phyloP scores from a whole-genome alignment of 2,329 filamentous ascomycete genomes.

The Xylaria sp. region DNA sequence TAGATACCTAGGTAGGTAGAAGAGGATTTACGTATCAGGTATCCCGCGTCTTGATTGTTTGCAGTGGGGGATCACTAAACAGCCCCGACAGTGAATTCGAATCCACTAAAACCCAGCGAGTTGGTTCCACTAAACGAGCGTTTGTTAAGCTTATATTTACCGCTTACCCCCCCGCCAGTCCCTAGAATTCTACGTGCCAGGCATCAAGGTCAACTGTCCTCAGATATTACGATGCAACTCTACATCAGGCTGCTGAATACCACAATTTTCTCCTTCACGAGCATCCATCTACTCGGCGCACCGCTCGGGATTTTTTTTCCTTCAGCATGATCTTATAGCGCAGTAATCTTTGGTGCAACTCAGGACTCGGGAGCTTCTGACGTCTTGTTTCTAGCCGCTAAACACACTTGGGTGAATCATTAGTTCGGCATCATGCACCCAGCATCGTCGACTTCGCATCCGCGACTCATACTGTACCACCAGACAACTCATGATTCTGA shows the following conservation, averaged over 20 bases:
- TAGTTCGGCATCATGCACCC: constrained; percentile 40
- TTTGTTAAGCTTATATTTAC: constrained; percentile 20
- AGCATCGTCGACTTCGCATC: constrained; percentile 36
- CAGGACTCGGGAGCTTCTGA: background rate
- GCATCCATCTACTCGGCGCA: background rate
- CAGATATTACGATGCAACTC: background rate
- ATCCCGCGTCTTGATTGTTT: background rate
- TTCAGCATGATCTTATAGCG: background rate
- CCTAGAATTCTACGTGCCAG: constrained; percentile 10
- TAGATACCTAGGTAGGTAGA: no score
- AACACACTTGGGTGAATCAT: background rate
- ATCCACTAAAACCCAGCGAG: constrained; percentile 19
- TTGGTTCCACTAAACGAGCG: constrained; percentile 2
- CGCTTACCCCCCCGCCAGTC: constrained; percentile 12
- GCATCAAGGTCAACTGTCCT: constrained; percentile 8
- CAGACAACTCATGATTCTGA: constrained; percentile 57
- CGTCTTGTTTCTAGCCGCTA: background rate
- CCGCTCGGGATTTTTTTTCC: background rate
- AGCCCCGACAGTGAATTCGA: background rate
- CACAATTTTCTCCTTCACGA: background rate
- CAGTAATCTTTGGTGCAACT: background rate
- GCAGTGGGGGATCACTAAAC: background rate
- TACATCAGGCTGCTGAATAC: background rate
- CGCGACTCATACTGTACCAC: constrained; percentile 49
- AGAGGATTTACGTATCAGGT: background rate